Percentiles rank a stretch among this genome's conserved stretches.
Evolutionary conservation across 805 yeast species (phyloP).

Genomic region (Torulaspora delbrueckii): DNA sequence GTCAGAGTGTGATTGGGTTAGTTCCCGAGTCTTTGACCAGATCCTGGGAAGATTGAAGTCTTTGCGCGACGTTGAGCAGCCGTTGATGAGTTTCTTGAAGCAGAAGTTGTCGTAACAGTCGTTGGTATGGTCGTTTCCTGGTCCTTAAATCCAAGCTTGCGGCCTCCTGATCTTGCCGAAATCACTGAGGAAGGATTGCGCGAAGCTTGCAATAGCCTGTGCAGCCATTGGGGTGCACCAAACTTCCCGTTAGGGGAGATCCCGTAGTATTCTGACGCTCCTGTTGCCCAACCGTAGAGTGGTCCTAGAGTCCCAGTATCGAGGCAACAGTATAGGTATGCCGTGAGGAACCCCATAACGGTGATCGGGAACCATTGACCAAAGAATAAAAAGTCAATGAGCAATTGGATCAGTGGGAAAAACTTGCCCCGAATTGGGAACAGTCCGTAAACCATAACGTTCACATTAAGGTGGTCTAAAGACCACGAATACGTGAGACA

Average conservation of each 20-base stretch:
- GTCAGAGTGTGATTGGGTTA: not conserved
- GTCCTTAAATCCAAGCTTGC: conserved; percentile 8
- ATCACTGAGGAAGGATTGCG: not conserved
- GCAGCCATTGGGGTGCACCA: conserved; percentile 20
- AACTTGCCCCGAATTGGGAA: conserved; percentile 54
- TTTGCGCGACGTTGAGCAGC: not conserved
- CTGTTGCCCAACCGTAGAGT: conserved; percentile 33
- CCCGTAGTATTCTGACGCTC: conserved; percentile 19
- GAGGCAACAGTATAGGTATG: conserved; percentile 56
- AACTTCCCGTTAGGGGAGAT: conserved; percentile 25
- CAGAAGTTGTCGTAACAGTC: not conserved
- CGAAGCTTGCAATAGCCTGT: conserved; percentile 1
- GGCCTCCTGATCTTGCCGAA: conserved; percentile 5
- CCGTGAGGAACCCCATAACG: conserved; percentile 49
- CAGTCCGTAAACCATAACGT: conserved; percentile 48
- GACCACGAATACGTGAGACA: conserved; percentile 58
- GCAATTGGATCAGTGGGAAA: conserved; percentile 41
- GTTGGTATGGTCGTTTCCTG: not conserved
- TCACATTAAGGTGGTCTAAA: conserved; percentile 47
- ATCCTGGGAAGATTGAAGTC: conserved; percentile 22
- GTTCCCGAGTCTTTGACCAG: conserved; percentile 37
- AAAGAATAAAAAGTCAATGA: conserved; percentile 43
- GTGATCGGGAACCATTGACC: conserved; percentile 39
- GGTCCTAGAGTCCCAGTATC: conserved; percentile 55
- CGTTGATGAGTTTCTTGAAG: conserved; percentile 1